These are phyloP conservation scores for Wickerhamiella alocasiicola DNA, from an alignment of 805 yeast species.

Conservation along the genomic window DNA sequence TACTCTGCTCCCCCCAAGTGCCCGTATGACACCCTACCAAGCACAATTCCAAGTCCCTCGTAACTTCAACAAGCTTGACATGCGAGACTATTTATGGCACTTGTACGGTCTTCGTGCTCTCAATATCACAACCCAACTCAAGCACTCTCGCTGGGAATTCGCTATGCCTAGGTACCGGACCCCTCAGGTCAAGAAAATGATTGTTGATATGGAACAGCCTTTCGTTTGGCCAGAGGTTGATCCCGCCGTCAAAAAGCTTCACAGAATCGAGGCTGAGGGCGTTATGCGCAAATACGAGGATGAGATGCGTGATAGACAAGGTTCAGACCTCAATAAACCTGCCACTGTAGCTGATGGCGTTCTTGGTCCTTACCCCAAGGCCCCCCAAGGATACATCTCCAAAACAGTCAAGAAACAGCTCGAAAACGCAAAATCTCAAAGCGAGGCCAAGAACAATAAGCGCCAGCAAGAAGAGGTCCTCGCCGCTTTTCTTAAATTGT, in stretches of 20 bases:
- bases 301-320: conserved; percentile 37
- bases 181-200: conserved; percentile 87
- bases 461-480: conserved; percentile 22
- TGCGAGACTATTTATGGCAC: conserved; percentile 85
- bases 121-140: conserved; percentile 73
- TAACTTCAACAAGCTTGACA: conserved; percentile 83
- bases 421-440: conserved; percentile 31
- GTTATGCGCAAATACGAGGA: conserved; percentile 42
- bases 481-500: conserved; percentile 4
- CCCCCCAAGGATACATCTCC: conserved; percentile 57
- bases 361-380: conserved; percentile 43
- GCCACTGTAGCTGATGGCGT: conserved; percentile 56
- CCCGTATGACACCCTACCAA: conserved; percentile 95
- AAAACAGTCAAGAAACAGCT: conserved; percentile 35
- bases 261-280: conserved; percentile 26
- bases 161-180: conserved; percentile 61
- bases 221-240: conserved; percentile 79
- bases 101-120: conserved; percentile 83
- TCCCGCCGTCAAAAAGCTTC: conserved; percentile 28
- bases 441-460: conserved; percentile 17
- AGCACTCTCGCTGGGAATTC: conserved; percentile 57
- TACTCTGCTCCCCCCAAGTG: conserved; percentile 73
- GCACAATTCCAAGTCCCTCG: conserved; percentile 93
- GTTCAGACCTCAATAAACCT: conserved; percentile 60
- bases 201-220: conserved; percentile 90